Evolutionary conservation across 192 early-diverging fungal genomes (phyloP).

Genomic region (Coemansia sp.): DNA sequence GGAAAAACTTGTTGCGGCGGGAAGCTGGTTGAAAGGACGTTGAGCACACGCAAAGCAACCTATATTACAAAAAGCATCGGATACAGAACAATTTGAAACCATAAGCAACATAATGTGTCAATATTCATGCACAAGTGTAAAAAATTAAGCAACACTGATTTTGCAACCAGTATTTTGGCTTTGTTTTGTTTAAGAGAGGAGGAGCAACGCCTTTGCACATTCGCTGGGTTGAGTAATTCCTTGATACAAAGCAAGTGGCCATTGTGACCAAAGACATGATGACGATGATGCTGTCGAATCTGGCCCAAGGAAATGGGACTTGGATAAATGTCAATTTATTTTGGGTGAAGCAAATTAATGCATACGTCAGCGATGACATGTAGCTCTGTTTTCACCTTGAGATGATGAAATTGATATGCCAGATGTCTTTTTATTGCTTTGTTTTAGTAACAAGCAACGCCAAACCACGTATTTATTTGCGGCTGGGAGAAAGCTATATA

Average conservation of each 20-base stretch:
- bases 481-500: background rate
- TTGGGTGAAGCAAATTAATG: slow-evolving; percentile 4
- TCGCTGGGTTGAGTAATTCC: too few species aligned
- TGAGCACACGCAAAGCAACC: slow-evolving; percentile 70
- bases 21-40: slow-evolving; percentile 75
- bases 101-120: slow-evolving; percentile 24
- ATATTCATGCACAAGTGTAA: background rate
- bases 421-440: background rate
- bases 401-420: too few species aligned
- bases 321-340: background rate
- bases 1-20: slow-evolving; percentile 90
- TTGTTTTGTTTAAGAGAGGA: background rate
- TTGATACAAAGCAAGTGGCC: too few species aligned
- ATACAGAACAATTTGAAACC: background rate
- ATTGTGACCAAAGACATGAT: too few species aligned
- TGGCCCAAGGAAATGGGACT: too few species aligned
- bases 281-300: background rate
- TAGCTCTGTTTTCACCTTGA: too few species aligned
- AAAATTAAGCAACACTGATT: background rate
- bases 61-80: slow-evolving; percentile 12
- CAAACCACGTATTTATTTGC: background rate
- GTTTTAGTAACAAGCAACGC: background rate
- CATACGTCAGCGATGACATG: background rate
- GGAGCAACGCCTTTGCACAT: background rate
- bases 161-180: too few species aligned